Evolutionary conservation across 1,284 basidiomycete species (phyloP), one percentile per base, ranked within the genome.

Genomic region (Nidula niveotomentosa): DNA sequence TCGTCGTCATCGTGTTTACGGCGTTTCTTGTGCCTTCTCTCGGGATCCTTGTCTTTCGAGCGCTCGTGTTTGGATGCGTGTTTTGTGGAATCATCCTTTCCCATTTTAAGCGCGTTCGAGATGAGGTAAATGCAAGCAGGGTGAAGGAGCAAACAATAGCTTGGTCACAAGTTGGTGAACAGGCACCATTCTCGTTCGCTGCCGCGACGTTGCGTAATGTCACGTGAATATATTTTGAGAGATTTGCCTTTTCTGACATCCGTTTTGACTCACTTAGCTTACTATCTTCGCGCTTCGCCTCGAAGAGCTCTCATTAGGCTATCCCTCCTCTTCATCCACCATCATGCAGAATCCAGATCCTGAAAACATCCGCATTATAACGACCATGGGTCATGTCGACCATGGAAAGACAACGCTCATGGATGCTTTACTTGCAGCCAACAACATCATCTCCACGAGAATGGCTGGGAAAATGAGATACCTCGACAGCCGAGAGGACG

Each of bases 401-500:
- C 93, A 96, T 77, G 94, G 94, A 65, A 96, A 96, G 72, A 96
- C 94, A 3, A 94, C 95, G 0, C 90, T 97, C 60, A 96, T 97
- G 80, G 97, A 99, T 68, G 88, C 91, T 15, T 83, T 99, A 2
- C 84, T 99, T 13, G 96, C 96, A 2, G 93, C 96, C 34, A 99
- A 99, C 76, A 96, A 95, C 66, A 98, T 99, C 69, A 98, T 99
- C 66, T 98, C 96, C 0, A 76, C 89, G 3, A 79, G 93, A 47
- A 91, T 98, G 86, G 97, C 96, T 0, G 97, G 97, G 18, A 98
- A 98, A 72, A 87, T 99, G 69, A 82, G 97, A 54, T 99, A 97
- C 71, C 79, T 99, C 49, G 97, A 99, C 70, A 94, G 91, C 56
- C 81, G 97, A 61, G 95, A 97, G 69, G 97, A 99, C 65, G 97